Percentiles rank a stretch among this genome's conserved stretches.
Evolutionary conservation across 805 yeast genomes (phyloP).

Genomic region (Lachancea fermentati): DNA sequence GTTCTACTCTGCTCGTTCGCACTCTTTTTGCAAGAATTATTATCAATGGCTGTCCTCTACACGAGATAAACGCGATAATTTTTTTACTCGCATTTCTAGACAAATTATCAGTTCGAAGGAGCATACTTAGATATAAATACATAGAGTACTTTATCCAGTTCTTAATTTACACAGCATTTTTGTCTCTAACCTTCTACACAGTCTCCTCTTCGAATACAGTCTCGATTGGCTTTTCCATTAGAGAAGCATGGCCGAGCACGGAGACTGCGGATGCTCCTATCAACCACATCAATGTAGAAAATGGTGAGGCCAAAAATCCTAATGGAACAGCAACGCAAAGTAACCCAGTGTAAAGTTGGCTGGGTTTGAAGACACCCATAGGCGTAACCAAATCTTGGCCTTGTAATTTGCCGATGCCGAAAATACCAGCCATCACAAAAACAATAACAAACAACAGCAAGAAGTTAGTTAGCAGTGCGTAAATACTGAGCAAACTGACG

Average conservation of each 20-base stretch:
- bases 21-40: no score
- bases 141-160: background rate
- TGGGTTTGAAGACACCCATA: conserved; percentile 62
- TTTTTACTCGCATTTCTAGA: no score
- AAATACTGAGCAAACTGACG: conserved; percentile 65
- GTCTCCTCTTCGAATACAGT: conserved; percentile 82
- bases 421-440: conserved; percentile 67
- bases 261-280: conserved; percentile 76
- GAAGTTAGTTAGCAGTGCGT: conserved; percentile 82
- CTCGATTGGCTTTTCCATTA: conserved; percentile 94
- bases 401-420: conserved; percentile 68
- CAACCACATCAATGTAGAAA: conserved; percentile 87
- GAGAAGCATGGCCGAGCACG: conserved; percentile 79
- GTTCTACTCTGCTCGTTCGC: no score
- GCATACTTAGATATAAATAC: no score
- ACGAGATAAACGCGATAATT: no score
- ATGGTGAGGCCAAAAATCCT: conserved; percentile 83
- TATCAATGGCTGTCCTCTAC: no score
- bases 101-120: conserved; percentile 1
- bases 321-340: conserved; percentile 71
- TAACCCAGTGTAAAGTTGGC: conserved; percentile 80
- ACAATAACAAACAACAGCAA: conserved; percentile 76
- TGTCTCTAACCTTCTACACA: conserved; percentile 16
- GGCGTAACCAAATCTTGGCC: conserved; percentile 82
- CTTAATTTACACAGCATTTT: background rate